A percentile compares a stretch with the other conserved stretches of the same genome.
Evolutionary conservation across 768 basidiomycete species (phyloP).

Genomic region (Leccinum olivaceopallidum): DNA sequence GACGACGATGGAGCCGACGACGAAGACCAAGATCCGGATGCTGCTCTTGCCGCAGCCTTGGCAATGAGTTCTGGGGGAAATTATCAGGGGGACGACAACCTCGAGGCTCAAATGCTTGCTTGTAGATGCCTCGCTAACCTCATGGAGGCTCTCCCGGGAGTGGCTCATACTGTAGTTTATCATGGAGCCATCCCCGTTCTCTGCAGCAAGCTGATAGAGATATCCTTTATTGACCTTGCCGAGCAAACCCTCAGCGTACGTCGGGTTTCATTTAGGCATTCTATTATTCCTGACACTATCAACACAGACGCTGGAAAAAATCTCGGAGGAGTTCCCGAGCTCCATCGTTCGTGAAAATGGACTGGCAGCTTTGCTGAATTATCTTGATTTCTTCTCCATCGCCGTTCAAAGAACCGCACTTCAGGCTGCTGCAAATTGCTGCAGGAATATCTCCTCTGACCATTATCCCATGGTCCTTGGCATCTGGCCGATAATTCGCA

Average conservation of each 20-base stretch:
- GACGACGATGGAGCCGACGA: conserved; percentile 70
- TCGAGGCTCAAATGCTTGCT: conserved; percentile 94
- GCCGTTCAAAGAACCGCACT: conserved; percentile 96
- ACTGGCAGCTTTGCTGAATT: conserved; percentile 88
- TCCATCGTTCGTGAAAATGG: conserved; percentile 97
- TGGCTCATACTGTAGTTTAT: conserved; percentile 96
- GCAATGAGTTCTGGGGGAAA: conserved; percentile 74
- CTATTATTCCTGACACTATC: conserved; percentile 17
- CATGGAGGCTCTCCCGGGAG: conserved; percentile 98
- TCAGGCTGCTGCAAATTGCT: conserved; percentile 96
- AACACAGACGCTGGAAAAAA: conserved; percentile 91
- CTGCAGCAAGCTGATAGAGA: conserved; percentile 96
- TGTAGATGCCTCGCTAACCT: conserved; percentile 96
- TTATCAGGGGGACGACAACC: conserved; percentile 79
- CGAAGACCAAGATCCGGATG: conserved; percentile 76
- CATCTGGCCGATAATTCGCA: conserved; percentile 91
- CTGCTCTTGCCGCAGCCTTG: conserved; percentile 83
- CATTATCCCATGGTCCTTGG: conserved; percentile 87
- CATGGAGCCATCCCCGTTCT: conserved; percentile 98
- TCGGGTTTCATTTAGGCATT: conserved; percentile 18
- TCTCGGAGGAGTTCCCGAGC: conserved; percentile 95
- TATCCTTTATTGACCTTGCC: conserved; percentile 96
- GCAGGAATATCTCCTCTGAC: conserved; percentile 87
- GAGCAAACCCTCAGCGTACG: conserved; percentile 97
- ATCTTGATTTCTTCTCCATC: conserved; percentile 98